phyloP scores from a whole-genome alignment of 257 asterid genomes.

The Buddleja alternifolia region DNA sequence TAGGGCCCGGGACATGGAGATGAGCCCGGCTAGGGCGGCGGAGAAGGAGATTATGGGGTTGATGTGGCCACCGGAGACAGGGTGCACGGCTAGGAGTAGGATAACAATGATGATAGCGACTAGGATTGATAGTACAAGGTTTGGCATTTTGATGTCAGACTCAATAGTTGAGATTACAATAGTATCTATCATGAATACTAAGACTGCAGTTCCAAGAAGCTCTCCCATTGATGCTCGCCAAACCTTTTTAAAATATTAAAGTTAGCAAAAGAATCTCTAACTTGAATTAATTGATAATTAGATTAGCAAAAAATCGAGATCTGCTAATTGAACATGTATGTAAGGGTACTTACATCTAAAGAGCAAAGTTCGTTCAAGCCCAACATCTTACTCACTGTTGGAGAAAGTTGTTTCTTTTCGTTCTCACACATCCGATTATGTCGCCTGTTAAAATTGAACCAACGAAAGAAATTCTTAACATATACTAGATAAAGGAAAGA shows the following conservation, averaged over 20 bases:
- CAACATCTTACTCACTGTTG: slow-evolving; percentile 43
- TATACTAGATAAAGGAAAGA: neutral
- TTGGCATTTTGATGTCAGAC: slow-evolving; percentile 55
- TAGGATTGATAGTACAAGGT: slow-evolving; percentile 52
- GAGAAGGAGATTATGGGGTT: slow-evolving; percentile 84
- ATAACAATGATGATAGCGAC: slow-evolving; percentile 55
- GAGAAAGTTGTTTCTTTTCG: slow-evolving; percentile 30
- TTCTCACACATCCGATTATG: slow-evolving; percentile 31
- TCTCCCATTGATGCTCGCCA: slow-evolving; percentile 86
- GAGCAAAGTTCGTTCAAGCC: slow-evolving; percentile 58
- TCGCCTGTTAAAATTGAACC: slow-evolving; percentile 32
- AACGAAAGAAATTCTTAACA: neutral
- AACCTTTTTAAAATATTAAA: no score
- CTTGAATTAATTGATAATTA: no score
- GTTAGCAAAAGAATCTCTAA: no score
- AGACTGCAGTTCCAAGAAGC: slow-evolving; percentile 64
- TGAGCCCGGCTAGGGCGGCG: slow-evolving; percentile 68
- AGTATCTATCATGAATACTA: slow-evolving; percentile 71
- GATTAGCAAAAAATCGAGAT: neutral
- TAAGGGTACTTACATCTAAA: slow-evolving; percentile 46
- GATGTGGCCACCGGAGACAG: slow-evolving; percentile 83
- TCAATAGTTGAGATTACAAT: slow-evolving; percentile 66
- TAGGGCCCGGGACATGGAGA: slow-evolving; percentile 63
- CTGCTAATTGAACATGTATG: neutral
- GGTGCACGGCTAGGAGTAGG: slow-evolving; percentile 71